Evolutionary conservation across 2,329 filamentous ascomycete genomes (phyloP).

Genomic region (Amauroascus niger): DNA sequence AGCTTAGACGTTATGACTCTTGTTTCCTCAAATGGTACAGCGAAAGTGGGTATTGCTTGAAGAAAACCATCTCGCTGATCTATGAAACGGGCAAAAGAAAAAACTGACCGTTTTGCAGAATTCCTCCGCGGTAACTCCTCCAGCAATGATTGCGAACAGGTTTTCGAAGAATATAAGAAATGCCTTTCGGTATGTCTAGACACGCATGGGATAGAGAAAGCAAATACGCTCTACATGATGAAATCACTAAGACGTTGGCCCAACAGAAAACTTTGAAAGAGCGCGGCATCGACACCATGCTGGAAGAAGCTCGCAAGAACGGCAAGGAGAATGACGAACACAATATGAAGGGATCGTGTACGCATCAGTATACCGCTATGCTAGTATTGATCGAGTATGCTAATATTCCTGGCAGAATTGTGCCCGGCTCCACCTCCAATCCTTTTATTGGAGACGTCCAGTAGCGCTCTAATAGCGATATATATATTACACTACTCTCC

Average conservation of each 20-base stretch:
- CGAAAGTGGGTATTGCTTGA: slow-evolving; percentile 59
- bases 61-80: too few species aligned
- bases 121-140: slow-evolving; percentile 79
- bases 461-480: background rate
- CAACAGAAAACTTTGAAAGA: slow-evolving; percentile 71
- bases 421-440: background rate
- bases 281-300: slow-evolving; percentile 81
- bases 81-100: background rate
- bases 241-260: slow-evolving; percentile 8
- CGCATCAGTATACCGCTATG: slow-evolving; percentile 3
- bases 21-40: slow-evolving; percentile 99
- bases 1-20: slow-evolving; percentile 76
- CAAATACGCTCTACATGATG: background rate
- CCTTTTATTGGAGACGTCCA: background rate
- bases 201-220: background rate
- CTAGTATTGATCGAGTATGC: slow-evolving; percentile 1
- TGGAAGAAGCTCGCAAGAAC: slow-evolving; percentile 82
- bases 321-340: slow-evolving; percentile 77
- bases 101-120: slow-evolving; percentile 47
- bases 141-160: slow-evolving; percentile 71
- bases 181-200: slow-evolving; percentile 59
- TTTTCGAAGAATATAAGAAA: slow-evolving; percentile 81
- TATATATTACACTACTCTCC: background rate
- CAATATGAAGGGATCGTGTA: slow-evolving; percentile 42
- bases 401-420: slow-evolving; percentile 8